Evolutionary conservation across 2,329 filamentous ascomycete genomes (phyloP), one percentile per base, ranked within the genome.

Genomic region (Aspergillus carbonarius): DNA sequence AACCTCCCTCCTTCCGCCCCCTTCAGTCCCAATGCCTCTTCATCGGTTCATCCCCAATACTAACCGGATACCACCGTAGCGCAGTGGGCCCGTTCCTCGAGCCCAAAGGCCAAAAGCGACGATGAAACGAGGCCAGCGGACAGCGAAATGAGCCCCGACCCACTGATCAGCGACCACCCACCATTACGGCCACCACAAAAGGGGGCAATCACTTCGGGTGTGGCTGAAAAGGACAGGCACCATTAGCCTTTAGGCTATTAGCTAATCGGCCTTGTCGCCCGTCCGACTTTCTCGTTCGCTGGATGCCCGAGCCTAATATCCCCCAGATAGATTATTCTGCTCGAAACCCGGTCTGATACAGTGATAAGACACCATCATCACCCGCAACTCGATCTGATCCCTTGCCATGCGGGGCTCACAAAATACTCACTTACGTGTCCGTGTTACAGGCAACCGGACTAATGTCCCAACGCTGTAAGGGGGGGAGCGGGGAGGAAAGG

Each of bases 81-180:
- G 8, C 42, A 37, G 47, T 57, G 55, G 47, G 52, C 49, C 44
- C 23, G 23, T 23, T 5, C 23, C 23, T 23, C 23, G 23, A 23
- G 23, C 23, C 44, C 44, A 25, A 48, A 8, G 13, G 3, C n/a
- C 55, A 58, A 47, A 37, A 23, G 20, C 23, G 25, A 25, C 42
- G 55, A 39, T 37, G 25, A 54, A 54, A 54, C 56, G 8, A 54
- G n/a, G 17, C 39, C 42, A 30, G 27, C 39, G 12, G 30, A 55
- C 18, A 23, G 35, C 34, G 44, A 49, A 48, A 30, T 30, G 51
- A 54, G 23, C 50, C 23, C 23, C 37, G 50, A 50, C 56, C 56
- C 56, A 58, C 56, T 58, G 56, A 58, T 58, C 56, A 54, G 27
- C 54, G 25, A 56, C 46, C 46, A 56, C 54, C 54, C 46, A 56